Conservation (phyloP, 306 rosid species). For the Biancaea sappan region DNA sequence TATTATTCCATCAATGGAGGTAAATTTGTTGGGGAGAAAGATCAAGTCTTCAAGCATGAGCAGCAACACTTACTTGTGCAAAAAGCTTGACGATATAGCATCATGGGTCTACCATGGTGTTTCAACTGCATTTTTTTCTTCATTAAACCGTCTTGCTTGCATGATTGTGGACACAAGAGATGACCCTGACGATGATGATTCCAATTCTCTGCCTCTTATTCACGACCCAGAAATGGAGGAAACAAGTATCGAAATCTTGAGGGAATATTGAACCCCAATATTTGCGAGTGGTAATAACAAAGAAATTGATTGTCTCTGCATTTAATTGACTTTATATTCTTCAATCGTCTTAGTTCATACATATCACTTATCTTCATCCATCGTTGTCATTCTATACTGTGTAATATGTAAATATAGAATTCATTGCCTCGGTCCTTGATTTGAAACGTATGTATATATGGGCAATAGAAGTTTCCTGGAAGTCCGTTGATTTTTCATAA, state of each 20-base stretch:
- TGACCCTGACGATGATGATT: constrained; percentile 29
- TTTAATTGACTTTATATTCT: background rate
- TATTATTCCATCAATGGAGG: background rate
- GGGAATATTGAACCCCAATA: background rate
- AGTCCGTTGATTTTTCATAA: no score
- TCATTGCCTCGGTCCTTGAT: constrained; percentile 2
- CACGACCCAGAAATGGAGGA: constrained; percentile 8
- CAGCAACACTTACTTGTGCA: constrained; percentile 11
- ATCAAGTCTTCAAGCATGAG: background rate
- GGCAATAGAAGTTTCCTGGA: no score
- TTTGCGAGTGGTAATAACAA: background rate
- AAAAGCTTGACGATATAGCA: constrained; percentile 38
- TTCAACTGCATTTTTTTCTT: constrained; percentile 35
- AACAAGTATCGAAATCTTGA: constrained; percentile 2
- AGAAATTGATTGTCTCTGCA: background rate
- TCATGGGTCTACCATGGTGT: constrained; percentile 37
- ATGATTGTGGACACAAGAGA: constrained; percentile 35
- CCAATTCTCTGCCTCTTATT: constrained; percentile 31
- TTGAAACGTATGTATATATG: background rate
- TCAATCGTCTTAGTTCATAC: no score
- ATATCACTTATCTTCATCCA: background rate
- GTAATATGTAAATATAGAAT: no score
- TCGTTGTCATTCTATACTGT: background rate
- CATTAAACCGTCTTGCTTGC: constrained; percentile 44
- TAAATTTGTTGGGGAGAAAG: constrained; percentile 13